Base-by-base conservation (phyloP, 371 early-diverging fungal species). In the Rhizopus delemar region DNA sequence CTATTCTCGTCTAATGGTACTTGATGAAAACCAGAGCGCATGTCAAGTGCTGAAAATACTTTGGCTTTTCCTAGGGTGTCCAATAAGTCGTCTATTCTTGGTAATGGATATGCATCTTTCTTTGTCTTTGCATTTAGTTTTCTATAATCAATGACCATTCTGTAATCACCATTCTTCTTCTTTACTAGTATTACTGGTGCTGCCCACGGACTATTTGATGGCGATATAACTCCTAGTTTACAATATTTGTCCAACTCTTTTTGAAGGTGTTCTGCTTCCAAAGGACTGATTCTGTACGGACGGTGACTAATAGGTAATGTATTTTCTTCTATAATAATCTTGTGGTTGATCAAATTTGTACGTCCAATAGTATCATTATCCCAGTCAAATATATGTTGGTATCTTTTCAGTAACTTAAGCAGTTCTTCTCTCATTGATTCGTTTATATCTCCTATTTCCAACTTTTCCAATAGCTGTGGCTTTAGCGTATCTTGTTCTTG, bases 121-220 rank as follows among this genome's bases (percentile, higher is more conserved):
- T 59, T 48, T 0, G 74, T 80, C 0, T 62, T 56, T 0, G 48
- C 54, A 53, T 82, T 85, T 35, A 84, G 56, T 36, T 60, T 49
- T 31, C 74, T 45, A 32, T 83, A 87, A 38, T 85, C 80, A 0
- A 68, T 53, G 16, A 73, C 59, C 55, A 82, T 11, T 0, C 78
- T 71, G 2, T 81, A 31, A 0, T 53, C 29, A 5, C 80, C 82
- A 55, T 78, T 68, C 15, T 72, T 63, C 60, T 86, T 84, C n/a
- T 65, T 65, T 0, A 78, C 81, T 62, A 81, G 77, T 9, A 80
- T 59, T 2, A 71, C 50, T 3, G 86, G 85, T 2, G 80, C 45
- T 41, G 51, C 22, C 64, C 45, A 65, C 2, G 45, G 52, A 1
- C 60, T 45, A 29, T 34, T 53, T 0, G 57, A 53, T 9, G 63